Conservation (phyloP, 192 early-diverging fungal genomes). For the Pecoramyces ruminantium region DNA sequence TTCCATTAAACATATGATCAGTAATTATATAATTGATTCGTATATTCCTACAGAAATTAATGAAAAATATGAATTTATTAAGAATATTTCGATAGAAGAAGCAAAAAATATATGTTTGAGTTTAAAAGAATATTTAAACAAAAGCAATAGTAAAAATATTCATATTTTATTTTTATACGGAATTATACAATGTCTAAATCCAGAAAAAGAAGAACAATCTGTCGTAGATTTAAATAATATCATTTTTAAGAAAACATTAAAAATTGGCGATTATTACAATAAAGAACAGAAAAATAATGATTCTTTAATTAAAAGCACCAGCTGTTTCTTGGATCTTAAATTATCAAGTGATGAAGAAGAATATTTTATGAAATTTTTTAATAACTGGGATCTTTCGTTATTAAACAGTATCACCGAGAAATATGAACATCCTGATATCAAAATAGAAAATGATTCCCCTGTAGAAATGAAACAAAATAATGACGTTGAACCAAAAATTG, state of each 20-base stretch:
- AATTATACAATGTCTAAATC: not conserved
- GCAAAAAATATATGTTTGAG: not conserved
- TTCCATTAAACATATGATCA: not conserved
- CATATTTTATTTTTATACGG: not conserved
- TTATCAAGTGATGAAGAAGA: not conserved
- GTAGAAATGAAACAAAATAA: too few species aligned
- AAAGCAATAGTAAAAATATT: not conserved
- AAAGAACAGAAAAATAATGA: not conserved
- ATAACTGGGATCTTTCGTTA: not conserved
- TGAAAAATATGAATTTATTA: not conserved
- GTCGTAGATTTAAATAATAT: not conserved
- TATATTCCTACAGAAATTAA: not conserved
- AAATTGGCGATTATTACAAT: not conserved
- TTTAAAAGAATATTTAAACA: not conserved
- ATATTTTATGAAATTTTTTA: not conserved
- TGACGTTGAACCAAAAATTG: too few species aligned
- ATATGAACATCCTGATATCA: too few species aligned
- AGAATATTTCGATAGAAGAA: not conserved
- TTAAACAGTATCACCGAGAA: not conserved
- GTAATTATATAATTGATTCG: not conserved
- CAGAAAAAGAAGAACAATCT: not conserved
- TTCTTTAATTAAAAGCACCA: too few species aligned
- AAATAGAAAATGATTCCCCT: too few species aligned
- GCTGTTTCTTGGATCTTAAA: too few species aligned
- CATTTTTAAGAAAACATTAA: not conserved